phyloP scores from a whole-genome alignment of 2,329 filamentous ascomycete genomes.

The Diaporthe humulicola region DNA sequence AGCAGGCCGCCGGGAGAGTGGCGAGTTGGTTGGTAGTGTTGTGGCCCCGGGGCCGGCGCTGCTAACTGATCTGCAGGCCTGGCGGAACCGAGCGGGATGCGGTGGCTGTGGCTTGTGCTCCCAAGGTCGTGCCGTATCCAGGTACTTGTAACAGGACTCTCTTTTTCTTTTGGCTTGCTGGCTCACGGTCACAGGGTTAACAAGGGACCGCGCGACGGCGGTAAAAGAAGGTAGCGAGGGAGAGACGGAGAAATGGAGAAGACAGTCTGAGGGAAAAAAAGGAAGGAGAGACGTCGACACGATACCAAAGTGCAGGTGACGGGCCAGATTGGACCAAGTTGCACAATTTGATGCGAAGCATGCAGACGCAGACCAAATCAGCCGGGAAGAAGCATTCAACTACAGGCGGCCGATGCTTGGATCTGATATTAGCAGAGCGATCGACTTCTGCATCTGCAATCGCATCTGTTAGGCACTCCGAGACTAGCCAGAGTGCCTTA shows the following conservation, averaged over 20 bases:
- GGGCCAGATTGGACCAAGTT: slow-evolving; percentile 20
- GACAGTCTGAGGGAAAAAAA: background rate
- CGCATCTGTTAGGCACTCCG: slow-evolving; percentile 1
- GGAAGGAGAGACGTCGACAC: background rate
- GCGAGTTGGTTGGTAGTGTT: slow-evolving; percentile 10
- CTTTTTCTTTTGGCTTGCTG: background rate
- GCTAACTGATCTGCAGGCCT: slow-evolving; percentile 29
- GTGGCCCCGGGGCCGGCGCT: background rate
- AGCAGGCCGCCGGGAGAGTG: background rate
- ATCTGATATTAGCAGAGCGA: slow-evolving; percentile 31
- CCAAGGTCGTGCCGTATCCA: background rate
- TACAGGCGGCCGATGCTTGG: slow-evolving; percentile 14
- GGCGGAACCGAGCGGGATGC: slow-evolving; percentile 8
- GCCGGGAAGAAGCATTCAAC: slow-evolving; percentile 4
- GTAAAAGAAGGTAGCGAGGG: background rate
- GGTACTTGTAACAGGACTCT: background rate
- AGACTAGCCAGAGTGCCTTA: background rate
- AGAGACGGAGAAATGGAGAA: background rate
- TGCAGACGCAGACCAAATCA: slow-evolving; percentile 1
- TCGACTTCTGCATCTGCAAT: slow-evolving; percentile 21
- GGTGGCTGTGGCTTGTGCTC: slow-evolving; percentile 6
- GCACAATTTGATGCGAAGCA: slow-evolving; percentile 27
- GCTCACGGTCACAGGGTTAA: background rate
- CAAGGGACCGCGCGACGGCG: background rate
- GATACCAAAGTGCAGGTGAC: background rate